Base-by-base conservation (phyloP, 768 basidiomycete species). In the Podaxis sp. region DNA sequence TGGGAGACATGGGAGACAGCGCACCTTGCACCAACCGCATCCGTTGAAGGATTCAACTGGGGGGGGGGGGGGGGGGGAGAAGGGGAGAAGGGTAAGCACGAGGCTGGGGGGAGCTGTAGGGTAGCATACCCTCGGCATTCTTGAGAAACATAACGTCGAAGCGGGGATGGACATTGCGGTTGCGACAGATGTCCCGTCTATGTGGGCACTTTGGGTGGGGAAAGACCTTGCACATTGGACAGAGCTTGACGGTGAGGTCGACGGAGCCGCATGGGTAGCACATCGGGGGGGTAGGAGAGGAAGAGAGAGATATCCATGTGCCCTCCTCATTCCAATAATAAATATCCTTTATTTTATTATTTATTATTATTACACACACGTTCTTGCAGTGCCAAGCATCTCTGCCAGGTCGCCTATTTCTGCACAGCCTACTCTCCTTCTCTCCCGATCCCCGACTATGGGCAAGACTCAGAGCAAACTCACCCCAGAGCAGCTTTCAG, bases 381-480 rank as follows among this genome's bases (percentile, higher is more conserved):
- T 23, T 23, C 40, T 14, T 4, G 7, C 32, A 32, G 40, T 3
- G 40, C 40, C 40, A 42, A 42, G 40, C 13, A 9, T 32, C 32
- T 32, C 7, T 32, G 7, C 32, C 32, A 42, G n/a, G n/a, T 64
- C 48, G 53, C 16, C 60, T 64, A 62, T 61, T 48, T 23, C 61
- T 66, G 64, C 64, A 66, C 65, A 67, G 62, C 64, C 66, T 52
- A 57, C 59, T 59, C 59, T 56, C 58, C 50, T 54, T 60, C 55
- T 68, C 62, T 62, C 62, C 67, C 63, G 50, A 64, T 64, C 68
- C 60, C 57, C 63, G 61, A 64, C 77, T 72, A 98, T 98, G 97
- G 97, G 97, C 75, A 98, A 98, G 79, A 90, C 93, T 36, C 95
- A 98, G 75, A 91, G 89, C 67, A 99, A 98, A 76, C 85, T 99